phyloP scores from a whole-genome alignment of 192 early-diverging fungal species.

The Kappamyces sp. region DNA sequence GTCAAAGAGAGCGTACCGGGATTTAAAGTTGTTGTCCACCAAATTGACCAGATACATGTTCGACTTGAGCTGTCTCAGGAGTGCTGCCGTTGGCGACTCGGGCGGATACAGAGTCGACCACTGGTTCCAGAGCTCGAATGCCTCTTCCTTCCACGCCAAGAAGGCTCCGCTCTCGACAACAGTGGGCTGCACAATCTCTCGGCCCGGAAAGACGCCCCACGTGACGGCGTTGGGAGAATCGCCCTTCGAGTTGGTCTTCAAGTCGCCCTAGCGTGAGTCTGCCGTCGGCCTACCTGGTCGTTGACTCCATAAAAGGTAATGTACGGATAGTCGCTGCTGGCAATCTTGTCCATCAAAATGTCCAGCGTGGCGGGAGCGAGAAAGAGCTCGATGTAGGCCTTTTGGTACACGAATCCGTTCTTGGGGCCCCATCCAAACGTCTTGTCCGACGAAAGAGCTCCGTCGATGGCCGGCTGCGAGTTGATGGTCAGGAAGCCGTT shows the following conservation, averaged over 20 bases:
- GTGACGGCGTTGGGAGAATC: conserved; percentile 94
- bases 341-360: conserved; percentile 63
- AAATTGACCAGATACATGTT: conserved; percentile 88
- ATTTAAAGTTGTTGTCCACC: conserved; percentile 91
- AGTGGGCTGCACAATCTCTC: conserved; percentile 94
- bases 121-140: conserved; percentile 84
- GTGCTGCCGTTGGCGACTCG: conserved; percentile 35
- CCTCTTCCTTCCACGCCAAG: conserved; percentile 97
- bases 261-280: conserved; percentile 59
- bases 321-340: conserved; percentile 46
- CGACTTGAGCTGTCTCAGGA: conserved; percentile 62
- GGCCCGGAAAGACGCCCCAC: conserved; percentile 97
- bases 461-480: conserved; percentile 91
- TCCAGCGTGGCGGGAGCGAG: conserved; percentile 67
- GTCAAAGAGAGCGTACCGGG: conserved; percentile 60
- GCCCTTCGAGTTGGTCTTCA: conserved; percentile 78
- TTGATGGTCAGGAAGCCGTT: conserved; percentile 92
- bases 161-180: conserved; percentile 85
- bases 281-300: conserved; percentile 42
- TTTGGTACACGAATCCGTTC: conserved; percentile 94
- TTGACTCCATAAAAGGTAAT: conserved; percentile 90
- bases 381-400: conserved; percentile 96
- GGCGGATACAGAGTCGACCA: conserved; percentile 71
- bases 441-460: conserved; percentile 71
- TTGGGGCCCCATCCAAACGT: conserved; percentile 91